Evolutionary conservation across 2,329 filamentous ascomycete genomes (phyloP).

Genomic region (Calonectria crousiana): DNA sequence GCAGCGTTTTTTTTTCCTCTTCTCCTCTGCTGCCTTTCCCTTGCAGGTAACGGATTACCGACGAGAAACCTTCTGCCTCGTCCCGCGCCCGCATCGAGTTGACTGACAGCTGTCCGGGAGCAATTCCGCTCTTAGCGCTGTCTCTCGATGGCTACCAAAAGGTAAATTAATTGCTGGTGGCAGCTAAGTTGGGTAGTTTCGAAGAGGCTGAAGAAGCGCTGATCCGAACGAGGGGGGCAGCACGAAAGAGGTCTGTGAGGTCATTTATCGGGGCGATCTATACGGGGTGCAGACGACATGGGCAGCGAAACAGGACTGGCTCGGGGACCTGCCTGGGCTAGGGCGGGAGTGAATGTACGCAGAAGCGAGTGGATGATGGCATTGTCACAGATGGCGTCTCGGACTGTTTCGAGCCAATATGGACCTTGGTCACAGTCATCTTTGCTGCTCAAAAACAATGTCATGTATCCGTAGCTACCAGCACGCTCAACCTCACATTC

Average conservation of each 20-base stretch:
- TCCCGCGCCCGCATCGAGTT: neutral
- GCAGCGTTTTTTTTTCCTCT: neutral
- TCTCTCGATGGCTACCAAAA: neutral
- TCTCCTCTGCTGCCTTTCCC: neutral
- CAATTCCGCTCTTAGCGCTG: slow-evolving; percentile 6
- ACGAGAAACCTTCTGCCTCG: neutral
- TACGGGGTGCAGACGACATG: slow-evolving; percentile 7
- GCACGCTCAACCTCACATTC: neutral
- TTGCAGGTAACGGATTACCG: neutral
- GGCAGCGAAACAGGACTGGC: neutral
- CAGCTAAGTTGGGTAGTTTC: neutral
- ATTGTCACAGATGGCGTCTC: neutral
- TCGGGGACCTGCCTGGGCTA: neutral
- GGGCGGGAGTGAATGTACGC: neutral
- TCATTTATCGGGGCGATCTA: slow-evolving; percentile 7
- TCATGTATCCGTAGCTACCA: neutral
- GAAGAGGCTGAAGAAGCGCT: neutral
- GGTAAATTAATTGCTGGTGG: slow-evolving; percentile 3
- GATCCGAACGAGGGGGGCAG: slow-evolving; percentile 1
- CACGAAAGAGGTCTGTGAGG: neutral
- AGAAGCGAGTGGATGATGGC: neutral
- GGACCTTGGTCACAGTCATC: neutral
- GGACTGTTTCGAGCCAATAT: neutral
- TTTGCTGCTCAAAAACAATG: neutral
- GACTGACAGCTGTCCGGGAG: neutral